A percentile compares a stretch with the other conserved stretches of the same genome.
phyloP scores from a whole-genome alignment of 1,284 basidiomycete species.

The Bondarzewia mesenterica region DNA sequence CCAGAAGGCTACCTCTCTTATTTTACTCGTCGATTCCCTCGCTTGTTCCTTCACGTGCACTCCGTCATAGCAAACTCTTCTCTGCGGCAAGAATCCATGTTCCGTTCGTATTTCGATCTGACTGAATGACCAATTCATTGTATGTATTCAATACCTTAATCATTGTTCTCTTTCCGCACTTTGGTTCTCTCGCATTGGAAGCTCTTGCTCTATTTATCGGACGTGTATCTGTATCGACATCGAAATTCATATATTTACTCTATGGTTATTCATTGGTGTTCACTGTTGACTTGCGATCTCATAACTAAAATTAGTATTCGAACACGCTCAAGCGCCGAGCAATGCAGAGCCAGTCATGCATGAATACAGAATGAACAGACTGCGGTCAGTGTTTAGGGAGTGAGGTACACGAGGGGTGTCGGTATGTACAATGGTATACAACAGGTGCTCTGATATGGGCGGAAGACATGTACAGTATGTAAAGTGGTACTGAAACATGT shows the following conservation, averaged over 20 bases:
- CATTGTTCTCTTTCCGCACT: neutral
- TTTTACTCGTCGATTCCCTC: conserved; percentile 89
- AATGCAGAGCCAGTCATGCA: too few relatives aligned
- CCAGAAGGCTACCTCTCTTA: conserved; percentile 90
- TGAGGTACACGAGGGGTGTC: neutral
- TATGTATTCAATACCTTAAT: neutral
- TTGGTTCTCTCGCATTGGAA: neutral
- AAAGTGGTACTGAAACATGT: neutral
- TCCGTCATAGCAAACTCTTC: conserved; percentile 63
- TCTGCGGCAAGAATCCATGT: conserved; percentile 75
- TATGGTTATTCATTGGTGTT: conserved; percentile 2
- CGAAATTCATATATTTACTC: neutral
- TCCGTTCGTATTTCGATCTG: conserved; percentile 71
- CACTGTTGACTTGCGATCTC: too few relatives aligned
- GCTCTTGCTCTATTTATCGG: neutral
- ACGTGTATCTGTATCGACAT: conserved; percentile 5
- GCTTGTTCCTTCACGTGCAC: conserved; percentile 89
- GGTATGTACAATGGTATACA: neutral
- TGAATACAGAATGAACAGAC: neutral
- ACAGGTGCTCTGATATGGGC: neutral
- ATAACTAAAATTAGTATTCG: too few relatives aligned
- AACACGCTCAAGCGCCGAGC: too few relatives aligned
- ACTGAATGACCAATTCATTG: too few relatives aligned
- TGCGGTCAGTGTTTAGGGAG: neutral
- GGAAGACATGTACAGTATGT: neutral